Conservation (phyloP, 192 early-diverging fungal genomes). For the Phlyctochytrium arcticum region DNA sequence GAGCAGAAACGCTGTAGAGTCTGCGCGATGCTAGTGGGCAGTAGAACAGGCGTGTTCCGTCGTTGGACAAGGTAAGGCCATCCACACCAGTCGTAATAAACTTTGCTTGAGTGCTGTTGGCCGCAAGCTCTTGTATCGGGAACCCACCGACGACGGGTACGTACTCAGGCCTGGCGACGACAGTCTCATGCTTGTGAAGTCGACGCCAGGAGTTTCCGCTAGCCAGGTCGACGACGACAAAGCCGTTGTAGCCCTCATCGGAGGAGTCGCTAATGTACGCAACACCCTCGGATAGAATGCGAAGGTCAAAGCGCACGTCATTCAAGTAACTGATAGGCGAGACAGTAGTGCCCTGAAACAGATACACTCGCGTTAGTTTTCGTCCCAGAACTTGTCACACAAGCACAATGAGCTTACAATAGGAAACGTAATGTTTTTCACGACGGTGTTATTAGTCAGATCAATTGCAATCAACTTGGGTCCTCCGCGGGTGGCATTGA, state of each 20-base stretch:
- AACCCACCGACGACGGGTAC: background rate
- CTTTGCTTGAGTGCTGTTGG: background rate
- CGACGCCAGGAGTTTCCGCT: background rate
- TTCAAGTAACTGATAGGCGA: background rate
- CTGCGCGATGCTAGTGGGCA: background rate
- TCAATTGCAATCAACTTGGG: background rate
- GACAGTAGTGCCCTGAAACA: background rate
- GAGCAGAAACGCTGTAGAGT: background rate
- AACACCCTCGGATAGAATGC: background rate
- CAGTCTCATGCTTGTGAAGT: background rate
- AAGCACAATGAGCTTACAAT: background rate
- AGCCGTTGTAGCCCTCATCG: background rate
- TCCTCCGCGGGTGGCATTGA: background rate
- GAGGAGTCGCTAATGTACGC: constrained; percentile 12
- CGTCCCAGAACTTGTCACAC: background rate
- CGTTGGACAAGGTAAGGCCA: background rate
- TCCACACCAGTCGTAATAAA: background rate
- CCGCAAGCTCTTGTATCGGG: background rate
- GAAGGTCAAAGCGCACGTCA: constrained; percentile 7
- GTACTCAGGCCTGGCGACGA: background rate
- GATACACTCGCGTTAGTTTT: background rate
- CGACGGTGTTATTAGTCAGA: background rate
- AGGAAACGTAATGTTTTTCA: constrained; percentile 1
- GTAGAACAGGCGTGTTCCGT: background rate
- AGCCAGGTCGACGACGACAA: constrained; percentile 1